phyloP scores from a whole-genome alignment of 495 filamentous ascomycete genomes.

The Stereocaulon alpinum region DNA sequence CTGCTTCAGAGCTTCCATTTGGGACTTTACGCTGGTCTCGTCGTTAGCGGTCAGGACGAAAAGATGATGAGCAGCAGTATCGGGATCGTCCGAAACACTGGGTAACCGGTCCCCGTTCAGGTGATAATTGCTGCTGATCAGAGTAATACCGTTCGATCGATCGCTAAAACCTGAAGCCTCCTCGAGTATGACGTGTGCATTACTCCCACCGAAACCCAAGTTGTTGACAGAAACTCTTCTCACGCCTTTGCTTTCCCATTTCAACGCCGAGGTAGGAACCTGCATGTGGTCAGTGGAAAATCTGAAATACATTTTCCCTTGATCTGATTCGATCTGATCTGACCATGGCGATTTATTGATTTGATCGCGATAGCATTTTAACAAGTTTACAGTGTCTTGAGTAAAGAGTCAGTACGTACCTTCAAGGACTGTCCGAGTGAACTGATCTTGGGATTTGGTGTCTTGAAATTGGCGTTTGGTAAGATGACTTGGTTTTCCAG shows the following conservation, averaged over 20 bases:
- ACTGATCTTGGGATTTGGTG: conserved; percentile 29
- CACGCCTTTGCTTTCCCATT: conserved; percentile 21
- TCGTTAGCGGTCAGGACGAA: conserved; percentile 2
- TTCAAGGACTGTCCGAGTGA: not conserved
- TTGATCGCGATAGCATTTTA: not conserved
- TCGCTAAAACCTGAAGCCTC: not conserved
- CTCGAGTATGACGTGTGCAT: conserved; percentile 46
- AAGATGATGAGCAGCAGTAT: conserved; percentile 1
- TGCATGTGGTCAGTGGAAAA: not conserved
- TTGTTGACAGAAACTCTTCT: conserved; percentile 49
- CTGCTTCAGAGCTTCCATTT: not conserved
- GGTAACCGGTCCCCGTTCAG: not conserved
- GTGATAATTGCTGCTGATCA: not conserved
- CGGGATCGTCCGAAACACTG: not conserved
- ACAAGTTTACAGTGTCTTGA: not conserved
- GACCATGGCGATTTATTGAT: not conserved
- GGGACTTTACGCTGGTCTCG: not conserved
- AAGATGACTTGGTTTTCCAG: conserved; percentile 38
- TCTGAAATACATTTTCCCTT: not conserved
- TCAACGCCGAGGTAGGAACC: not conserved
- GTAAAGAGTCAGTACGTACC: not conserved
- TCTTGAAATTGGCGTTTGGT: conserved; percentile 39
- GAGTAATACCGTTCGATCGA: not conserved
- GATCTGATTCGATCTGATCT: no score
- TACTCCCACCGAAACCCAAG: conserved; percentile 50